Conservation (phyloP, 139 green algal species). For the Coelastrella sp. region DNA sequence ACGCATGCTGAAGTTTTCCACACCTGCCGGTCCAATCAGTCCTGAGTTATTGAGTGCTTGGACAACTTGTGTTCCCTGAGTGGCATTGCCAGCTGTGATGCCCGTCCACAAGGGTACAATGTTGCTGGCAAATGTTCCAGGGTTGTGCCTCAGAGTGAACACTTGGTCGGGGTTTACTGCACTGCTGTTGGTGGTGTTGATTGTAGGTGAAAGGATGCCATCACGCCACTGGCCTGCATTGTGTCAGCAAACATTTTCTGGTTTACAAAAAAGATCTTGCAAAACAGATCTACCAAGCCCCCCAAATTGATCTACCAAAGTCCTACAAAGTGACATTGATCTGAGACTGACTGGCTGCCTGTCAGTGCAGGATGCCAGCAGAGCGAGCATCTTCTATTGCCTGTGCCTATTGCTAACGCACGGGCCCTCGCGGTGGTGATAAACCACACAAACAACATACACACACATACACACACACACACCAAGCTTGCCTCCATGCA, state of each 20-base stretch:
- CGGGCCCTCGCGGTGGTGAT: too few relatives aligned
- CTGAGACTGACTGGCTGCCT: too few relatives aligned
- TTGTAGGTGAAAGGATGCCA: neutral
- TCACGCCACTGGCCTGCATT: constrained; percentile 24
- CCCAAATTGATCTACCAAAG: too few relatives aligned
- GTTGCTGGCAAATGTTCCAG: constrained; percentile 78
- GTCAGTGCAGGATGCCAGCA: too few relatives aligned
- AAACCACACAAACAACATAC: too few relatives aligned
- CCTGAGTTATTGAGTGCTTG: constrained; percentile 51
- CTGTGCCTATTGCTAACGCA: too few relatives aligned
- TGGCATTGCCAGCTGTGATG: neutral
- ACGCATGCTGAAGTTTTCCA: neutral
- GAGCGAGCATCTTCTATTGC: too few relatives aligned
- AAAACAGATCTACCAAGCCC: too few relatives aligned
- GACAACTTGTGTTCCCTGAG: constrained; percentile 29
- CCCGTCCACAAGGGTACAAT: constrained; percentile 90
- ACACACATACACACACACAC: too few relatives aligned
- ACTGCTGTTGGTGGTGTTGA: constrained; percentile 34
- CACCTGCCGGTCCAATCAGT: constrained; percentile 54
- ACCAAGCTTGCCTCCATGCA: too few relatives aligned
- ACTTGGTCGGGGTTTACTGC: neutral
- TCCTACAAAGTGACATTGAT: too few relatives aligned
- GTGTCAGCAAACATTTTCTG: neutral
- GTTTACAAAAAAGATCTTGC: too few relatives aligned
- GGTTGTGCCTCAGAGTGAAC: constrained; percentile 13